A percentile compares a stretch with the other conserved stretches of the same genome.
Conservation (phyloP, 2,329 filamentous ascomycete genomes). For the Trichoderma lentiforme region DNA sequence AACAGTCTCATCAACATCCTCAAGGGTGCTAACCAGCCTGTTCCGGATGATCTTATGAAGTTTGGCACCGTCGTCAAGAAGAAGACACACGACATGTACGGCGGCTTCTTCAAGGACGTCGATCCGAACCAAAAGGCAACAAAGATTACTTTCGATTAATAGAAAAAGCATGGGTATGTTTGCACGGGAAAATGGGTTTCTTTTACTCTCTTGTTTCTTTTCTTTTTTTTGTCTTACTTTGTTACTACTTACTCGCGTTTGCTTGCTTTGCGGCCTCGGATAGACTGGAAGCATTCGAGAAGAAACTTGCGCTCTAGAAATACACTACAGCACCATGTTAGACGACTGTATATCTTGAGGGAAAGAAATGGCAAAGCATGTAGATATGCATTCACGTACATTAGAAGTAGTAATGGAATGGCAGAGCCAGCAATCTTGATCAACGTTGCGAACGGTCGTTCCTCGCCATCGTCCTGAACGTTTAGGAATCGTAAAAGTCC, state of each 20-base stretch:
- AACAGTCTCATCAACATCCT: slow-evolving; percentile 85
- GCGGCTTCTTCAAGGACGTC: slow-evolving; percentile 91
- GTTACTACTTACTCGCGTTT: slow-evolving; percentile 28
- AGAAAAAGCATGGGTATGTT: slow-evolving; percentile 6
- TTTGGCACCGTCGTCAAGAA: slow-evolving; percentile 99
- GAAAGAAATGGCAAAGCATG: slow-evolving; percentile 26
- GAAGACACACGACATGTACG: slow-evolving; percentile 94
- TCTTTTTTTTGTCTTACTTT: slow-evolving; percentile 19
- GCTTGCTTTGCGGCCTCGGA: slow-evolving; percentile 35
- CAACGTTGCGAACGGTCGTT: slow-evolving; percentile 34
- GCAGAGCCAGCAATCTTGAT: slow-evolving; percentile 49
- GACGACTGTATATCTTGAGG: slow-evolving; percentile 21
- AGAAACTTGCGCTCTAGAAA: slow-evolving; percentile 55
- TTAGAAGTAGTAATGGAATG: slow-evolving; percentile 49
- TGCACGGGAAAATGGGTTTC: slow-evolving; percentile 4
- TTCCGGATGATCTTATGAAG: slow-evolving; percentile 87
- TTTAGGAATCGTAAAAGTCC: slow-evolving; percentile 28
- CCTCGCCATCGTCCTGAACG: slow-evolving; percentile 24
- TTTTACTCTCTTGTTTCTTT: not conserved
- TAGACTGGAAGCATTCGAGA: slow-evolving; percentile 46
- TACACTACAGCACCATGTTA: slow-evolving; percentile 37
- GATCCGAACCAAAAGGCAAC: slow-evolving; percentile 79
- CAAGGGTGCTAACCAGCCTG: slow-evolving; percentile 84
- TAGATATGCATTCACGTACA: slow-evolving; percentile 51
- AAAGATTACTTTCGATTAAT: slow-evolving; percentile 84